These are phyloP conservation scores for Heliamphora exappendiculata DNA, from an alignment of 148 eudicot species.

Conservation along the genomic window DNA sequence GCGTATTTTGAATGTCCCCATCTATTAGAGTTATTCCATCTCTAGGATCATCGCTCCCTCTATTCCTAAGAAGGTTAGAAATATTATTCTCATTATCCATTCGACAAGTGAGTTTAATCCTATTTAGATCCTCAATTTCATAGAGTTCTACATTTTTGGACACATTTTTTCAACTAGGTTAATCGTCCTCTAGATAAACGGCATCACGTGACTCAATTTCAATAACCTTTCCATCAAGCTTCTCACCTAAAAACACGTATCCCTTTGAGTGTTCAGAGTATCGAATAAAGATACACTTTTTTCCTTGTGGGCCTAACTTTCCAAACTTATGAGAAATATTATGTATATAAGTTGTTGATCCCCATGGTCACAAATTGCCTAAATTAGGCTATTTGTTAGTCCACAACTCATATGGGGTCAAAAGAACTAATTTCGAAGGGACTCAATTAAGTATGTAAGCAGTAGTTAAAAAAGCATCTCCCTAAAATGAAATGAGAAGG, in stretches of 20 bases:
- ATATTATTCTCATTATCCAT: not conserved
- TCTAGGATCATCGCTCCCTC: not conserved
- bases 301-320: constrained; percentile 5
- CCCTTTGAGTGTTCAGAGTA: constrained; percentile 3
- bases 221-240: not conserved
- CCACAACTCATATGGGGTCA: not conserved
- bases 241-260: not conserved
- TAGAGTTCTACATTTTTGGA: not conserved
- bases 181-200: not conserved
- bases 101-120: not conserved
- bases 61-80: not conserved
- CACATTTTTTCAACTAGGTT: not conserved
- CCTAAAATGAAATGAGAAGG: too few relatives aligned
- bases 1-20: not conserved
- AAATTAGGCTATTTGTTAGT: not conserved
- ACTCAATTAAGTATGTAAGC: not conserved
- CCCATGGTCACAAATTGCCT: not conserved
- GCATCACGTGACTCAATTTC: constrained; percentile 1
- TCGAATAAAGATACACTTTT: not conserved
- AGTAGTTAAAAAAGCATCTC: not conserved
- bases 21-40: not conserved
- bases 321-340: not conserved
- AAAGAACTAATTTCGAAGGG: not conserved
- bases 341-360: not conserved
- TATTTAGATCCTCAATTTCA: not conserved